Base-by-base conservation (phyloP, 176 grass and related monocot genomes). In the Phyllostachys edulis region DNA sequence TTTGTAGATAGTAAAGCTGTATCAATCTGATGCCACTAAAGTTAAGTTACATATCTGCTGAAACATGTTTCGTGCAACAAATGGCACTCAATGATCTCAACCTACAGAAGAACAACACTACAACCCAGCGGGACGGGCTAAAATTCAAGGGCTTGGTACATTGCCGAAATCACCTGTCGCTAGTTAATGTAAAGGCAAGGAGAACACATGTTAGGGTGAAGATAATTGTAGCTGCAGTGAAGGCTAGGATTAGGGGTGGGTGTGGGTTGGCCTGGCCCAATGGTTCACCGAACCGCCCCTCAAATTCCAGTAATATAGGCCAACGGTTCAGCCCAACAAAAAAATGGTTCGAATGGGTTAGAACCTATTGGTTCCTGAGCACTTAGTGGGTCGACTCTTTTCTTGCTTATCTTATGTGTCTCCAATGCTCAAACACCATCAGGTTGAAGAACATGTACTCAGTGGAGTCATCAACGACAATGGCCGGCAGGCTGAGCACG, bases 141-240 rank as follows among this genome's bases (percentile, higher is more conserved):
- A 82, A 12, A 51, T 79, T 86, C 32, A 79, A 17, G 9, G n/a
- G 27, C 20, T 67, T 62, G 11, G 23, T 34, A 13, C 13, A 86
- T 23, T 24, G 40, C 6, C 15, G 32, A 87, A 67, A 88, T 99
- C 90, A 99, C 12, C 96, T 91, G 9, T 99, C 96, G 47, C 87
- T 92, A 5, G 96, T 96, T 38, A 88, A 76, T 0, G 73, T 92
- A 42, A 99, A 91, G 61, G 96, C 87, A 50, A 96, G 69, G 70
- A 94, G 42, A 39, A 96, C 89, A 66, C 84, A 89, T 38, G 81
- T 74, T 18, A 99, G 63, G 23, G 84, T 92, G 61, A 94, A 87
- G 71, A 90, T 71, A 76, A 90, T 90, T 5, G 82, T 80, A 23
- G 67, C 44, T 42, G 72, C 88, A 15, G 91, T 93, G 8, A 99